Evolutionary conservation across 192 early-diverging fungal genomes (phyloP).

Genomic region (Martensiomyces pterosporus): DNA sequence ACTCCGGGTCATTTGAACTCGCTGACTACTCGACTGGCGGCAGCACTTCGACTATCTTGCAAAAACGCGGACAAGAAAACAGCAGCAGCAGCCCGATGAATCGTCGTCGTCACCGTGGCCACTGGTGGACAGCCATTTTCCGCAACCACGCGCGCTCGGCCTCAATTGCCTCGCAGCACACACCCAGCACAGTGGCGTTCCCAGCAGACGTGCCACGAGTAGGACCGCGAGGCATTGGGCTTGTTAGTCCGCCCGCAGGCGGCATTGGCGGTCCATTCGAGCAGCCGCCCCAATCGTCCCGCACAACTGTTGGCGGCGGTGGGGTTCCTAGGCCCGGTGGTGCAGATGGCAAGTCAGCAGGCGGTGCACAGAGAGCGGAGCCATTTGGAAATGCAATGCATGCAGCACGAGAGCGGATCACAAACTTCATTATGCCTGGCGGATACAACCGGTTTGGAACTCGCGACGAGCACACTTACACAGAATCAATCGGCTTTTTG

Average conservation of each 20-base stretch:
- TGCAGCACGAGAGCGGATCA: neutral
- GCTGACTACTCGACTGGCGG: slow-evolving; percentile 19
- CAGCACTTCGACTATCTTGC: slow-evolving; percentile 42
- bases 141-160: slow-evolving; percentile 1
- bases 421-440: slow-evolving; percentile 37
- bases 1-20: slow-evolving; percentile 22
- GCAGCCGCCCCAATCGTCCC: no score
- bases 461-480: slow-evolving; percentile 25
- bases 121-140: slow-evolving; percentile 13
- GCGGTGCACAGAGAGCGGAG: neutral
- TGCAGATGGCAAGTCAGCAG: neutral
- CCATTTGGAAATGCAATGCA: slow-evolving; percentile 2
- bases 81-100: neutral
- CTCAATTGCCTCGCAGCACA: neutral
- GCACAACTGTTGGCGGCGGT: no score
- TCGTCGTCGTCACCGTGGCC: no score
- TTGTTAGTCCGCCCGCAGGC: no score
- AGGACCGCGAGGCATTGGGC: no score
- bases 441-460: slow-evolving; percentile 45
- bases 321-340: no score
- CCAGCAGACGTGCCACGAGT: no score
- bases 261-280: no score
- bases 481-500: slow-evolving; percentile 36
- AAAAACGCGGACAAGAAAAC: neutral
- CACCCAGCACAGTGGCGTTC: no score